Base-by-base conservation (phyloP, 495 filamentous ascomycete genomes). In the Podospora fimiseda region DNA sequence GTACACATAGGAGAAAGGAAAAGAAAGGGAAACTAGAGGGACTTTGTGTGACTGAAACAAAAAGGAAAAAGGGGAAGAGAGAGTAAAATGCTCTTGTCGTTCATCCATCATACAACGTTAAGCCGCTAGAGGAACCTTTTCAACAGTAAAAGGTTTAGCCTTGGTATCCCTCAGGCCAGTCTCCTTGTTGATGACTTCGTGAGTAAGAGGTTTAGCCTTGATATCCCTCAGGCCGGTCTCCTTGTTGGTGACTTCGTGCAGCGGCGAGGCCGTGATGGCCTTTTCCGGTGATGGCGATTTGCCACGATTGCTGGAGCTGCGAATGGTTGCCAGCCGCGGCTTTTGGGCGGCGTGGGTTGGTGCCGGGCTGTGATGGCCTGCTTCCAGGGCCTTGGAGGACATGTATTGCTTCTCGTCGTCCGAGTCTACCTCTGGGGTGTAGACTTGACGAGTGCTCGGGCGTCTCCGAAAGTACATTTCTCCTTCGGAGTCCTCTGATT, bases 301-400 rank as follows among this genome's bases (percentile, higher is more conserved):
- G 20, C 55, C 57, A 37, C 51, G 52, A 45, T 40, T 37, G 24
- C 50, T 61, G 3, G 60, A 62, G 43, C 69, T 70, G 18, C 58
- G n/a, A 22, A 70, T 70, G 21, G 65, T 71, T 19, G 68, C 50
- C n/a, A 70, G 48, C 52, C 60, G 64, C 42, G 67, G 62, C 21
- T 59, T 64, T 50, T 65, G 63, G 2, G 65, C 65, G 11, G 60
- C 63, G 20, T 65, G 59, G 24, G 23, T 40, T 33, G 58, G 24
- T 13, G 55, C 24, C 14, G 52, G 45, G 30, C 14, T 42, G 23
- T 49, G 60, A 50, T 54, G 54, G 24, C 51, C 16, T 2, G 50
- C 45, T 47, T 62, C 58, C 9, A 59, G 48, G 21, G 53, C 60
- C 48, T 37, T 64, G 3, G 56, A 37, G 9, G n/a, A n/a, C n/a